Evolutionary conservation across 768 basidiomycete species (phyloP), one percentile per base, ranked within the genome.

Genomic region (Imleria badia): DNA sequence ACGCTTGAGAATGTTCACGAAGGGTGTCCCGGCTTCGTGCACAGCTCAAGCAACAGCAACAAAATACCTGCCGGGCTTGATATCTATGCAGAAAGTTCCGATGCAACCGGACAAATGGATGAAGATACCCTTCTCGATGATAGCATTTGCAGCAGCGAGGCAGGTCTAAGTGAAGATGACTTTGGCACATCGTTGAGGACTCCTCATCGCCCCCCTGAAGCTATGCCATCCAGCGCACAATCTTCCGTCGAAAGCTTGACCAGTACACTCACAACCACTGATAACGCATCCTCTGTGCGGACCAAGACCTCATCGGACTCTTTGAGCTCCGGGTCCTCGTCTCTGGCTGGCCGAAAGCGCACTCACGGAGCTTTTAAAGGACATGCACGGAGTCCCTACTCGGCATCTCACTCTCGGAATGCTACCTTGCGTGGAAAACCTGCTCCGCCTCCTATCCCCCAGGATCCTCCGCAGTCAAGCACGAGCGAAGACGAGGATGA

Each of bases 161-260:
- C 63, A 26, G 64, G 62, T 35, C 52, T 71, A 19, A 61, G 66
- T 40, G 72, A 83, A 26, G 86, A 87, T 54, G 80, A 81, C 42
- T 86, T 87, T 60, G 77, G 89, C 50, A 73, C 81, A 31, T 89
- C 88, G 1, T 73, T 89, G 55, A 81, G 78, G 52, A 89, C 88
- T 4, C 88, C 88, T 11, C 68, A 76, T 54, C 72, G 69, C 39
- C 59, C 69, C 39, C 53, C 58, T 12, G 36, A 63, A 44, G 48
- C 58, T 7, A 59, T 68, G 2, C 62, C 55, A 33, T 67, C 58
- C 15, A 58, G 53, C 46, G 60, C 60, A 36, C 53, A 55, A 47
- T 64, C 66, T 51, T 71, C 70, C 20, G 61, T 41, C 13, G 69
- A 59, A 31, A 68, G 64, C 44, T 52, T 70, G 57, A 50, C 58